A percentile compares a stretch with the other conserved stretches of the same genome.
These are phyloP conservation scores for Mycena vulgaris DNA, from an alignment of 768 basidiomycete genomes.

Conservation along the genomic window DNA sequence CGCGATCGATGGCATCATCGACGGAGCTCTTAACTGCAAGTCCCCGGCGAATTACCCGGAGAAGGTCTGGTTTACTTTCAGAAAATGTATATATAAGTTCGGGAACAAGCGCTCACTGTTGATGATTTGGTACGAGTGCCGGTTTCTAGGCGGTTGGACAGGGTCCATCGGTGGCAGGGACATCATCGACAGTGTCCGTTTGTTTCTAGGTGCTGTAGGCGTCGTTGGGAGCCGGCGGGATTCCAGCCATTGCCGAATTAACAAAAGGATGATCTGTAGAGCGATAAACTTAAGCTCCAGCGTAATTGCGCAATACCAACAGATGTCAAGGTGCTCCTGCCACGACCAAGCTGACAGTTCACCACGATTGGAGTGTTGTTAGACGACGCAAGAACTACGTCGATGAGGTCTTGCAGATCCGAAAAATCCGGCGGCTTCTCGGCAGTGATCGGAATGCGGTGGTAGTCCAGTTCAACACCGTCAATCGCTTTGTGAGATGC, in stretches of 20 bases:
- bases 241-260: slow-evolving; percentile 89
- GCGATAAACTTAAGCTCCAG: neutral
- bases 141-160: slow-evolving; percentile 47
- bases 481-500: slow-evolving; percentile 60
- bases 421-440: slow-evolving; percentile 85
- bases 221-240: slow-evolving; percentile 53
- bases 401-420: slow-evolving; percentile 83
- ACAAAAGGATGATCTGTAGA: slow-evolving; percentile 79
- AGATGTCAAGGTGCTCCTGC: slow-evolving; percentile 92
- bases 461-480: slow-evolving; percentile 81
- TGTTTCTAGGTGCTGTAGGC: slow-evolving; percentile 53
- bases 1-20: slow-evolving; percentile 91
- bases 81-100: neutral
- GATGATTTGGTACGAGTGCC: slow-evolving; percentile 88
- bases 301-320: slow-evolving; percentile 56
- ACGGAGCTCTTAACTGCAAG: slow-evolving; percentile 88
- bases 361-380: slow-evolving; percentile 87
- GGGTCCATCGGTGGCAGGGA: slow-evolving; percentile 57
- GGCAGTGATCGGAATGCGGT: slow-evolving; percentile 93
- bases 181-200: slow-evolving; percentile 62
- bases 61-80: slow-evolving; percentile 65
- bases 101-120: slow-evolving; percentile 74
- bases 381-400: slow-evolving; percentile 80
- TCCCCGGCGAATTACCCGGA: slow-evolving; percentile 91
- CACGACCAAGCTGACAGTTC: slow-evolving; percentile 96